Conservation (phyloP, 768 basidiomycete species). For the Leccinum rimulosum region DNA sequence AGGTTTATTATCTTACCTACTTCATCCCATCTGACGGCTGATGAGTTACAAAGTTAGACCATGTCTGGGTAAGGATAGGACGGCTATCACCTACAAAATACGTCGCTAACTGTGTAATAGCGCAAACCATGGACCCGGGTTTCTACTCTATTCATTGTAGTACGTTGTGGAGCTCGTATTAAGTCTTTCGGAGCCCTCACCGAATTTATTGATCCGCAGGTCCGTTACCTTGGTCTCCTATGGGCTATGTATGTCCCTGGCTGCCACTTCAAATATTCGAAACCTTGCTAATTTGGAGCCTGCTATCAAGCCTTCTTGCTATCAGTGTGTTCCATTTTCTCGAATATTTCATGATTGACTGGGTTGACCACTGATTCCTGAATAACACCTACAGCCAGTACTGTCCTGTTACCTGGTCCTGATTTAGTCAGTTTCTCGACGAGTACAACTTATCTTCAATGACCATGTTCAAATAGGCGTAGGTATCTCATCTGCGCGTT, state of each 20-base stretch:
- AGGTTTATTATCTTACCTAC: constrained; percentile 2
- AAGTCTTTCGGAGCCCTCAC: neutral
- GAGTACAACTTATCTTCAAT: neutral
- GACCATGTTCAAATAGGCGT: neutral
- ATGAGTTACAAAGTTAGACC: constrained; percentile 4
- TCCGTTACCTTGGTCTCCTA: neutral
- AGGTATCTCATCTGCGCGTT: neutral
- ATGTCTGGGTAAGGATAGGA: neutral
- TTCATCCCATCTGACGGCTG: neutral
- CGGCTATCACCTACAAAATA: too few species aligned
- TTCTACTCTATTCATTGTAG: neutral
- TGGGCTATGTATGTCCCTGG: neutral
- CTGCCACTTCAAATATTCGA: neutral
- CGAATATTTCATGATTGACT: neutral
- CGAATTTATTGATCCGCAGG: neutral
- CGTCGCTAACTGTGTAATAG: neutral
- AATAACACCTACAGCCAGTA: neutral
- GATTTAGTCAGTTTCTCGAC: neutral
- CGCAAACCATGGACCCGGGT: neutral
- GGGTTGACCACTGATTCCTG: neutral
- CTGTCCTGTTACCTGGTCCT: neutral
- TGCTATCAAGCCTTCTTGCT: neutral
- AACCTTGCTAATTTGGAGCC: neutral
- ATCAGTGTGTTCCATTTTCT: neutral
- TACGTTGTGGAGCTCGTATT: neutral